Evolutionary conservation across 331 rosid genomes (phyloP).

Genomic region (Rosa hybrid): DNA sequence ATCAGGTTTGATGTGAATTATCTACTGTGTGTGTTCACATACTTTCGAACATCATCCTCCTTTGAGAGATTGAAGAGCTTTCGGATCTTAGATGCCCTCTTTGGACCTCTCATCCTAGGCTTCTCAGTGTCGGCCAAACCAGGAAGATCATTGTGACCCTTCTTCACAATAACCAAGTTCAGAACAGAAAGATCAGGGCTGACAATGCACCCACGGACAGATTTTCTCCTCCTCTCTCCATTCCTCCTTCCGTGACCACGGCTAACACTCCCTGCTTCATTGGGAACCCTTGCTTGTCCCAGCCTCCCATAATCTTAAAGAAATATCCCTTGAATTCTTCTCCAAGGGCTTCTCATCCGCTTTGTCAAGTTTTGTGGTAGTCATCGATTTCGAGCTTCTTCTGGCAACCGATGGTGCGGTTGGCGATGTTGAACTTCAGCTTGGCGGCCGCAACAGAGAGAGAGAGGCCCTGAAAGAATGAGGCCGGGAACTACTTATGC

Average conservation of each 20-base stretch:
- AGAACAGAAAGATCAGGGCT: slow-evolving; percentile 58
- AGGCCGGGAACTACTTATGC: too few relatives aligned
- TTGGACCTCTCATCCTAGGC: slow-evolving; percentile 81
- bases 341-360: too few relatives aligned
- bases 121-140: slow-evolving; percentile 57
- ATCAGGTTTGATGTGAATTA: slow-evolving; percentile 35
- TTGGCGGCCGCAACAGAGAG: too few relatives aligned
- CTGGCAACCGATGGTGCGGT: too few relatives aligned
- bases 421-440: too few relatives aligned
- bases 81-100: slow-evolving; percentile 87
- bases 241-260: slow-evolving; percentile 56
- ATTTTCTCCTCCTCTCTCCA: slow-evolving; percentile 61
- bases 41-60: slow-evolving; percentile 85
- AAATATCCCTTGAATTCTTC: slow-evolving; percentile 75
- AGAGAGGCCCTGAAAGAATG: too few relatives aligned
- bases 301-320: slow-evolving; percentile 84
- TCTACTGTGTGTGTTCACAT: slow-evolving; percentile 84
- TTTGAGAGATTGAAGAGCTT: slow-evolving; percentile 83
- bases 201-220: slow-evolving; percentile 59
- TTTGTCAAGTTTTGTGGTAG: too few relatives aligned
- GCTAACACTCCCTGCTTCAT: slow-evolving; percentile 92
- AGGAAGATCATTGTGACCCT: slow-evolving; percentile 58
- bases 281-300: slow-evolving; percentile 93
- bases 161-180: slow-evolving; percentile 59
- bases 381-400: too few relatives aligned